These are phyloP conservation scores for Suillus plorans DNA, from an alignment of 768 basidiomycete genomes.

Conservation along the genomic window DNA sequence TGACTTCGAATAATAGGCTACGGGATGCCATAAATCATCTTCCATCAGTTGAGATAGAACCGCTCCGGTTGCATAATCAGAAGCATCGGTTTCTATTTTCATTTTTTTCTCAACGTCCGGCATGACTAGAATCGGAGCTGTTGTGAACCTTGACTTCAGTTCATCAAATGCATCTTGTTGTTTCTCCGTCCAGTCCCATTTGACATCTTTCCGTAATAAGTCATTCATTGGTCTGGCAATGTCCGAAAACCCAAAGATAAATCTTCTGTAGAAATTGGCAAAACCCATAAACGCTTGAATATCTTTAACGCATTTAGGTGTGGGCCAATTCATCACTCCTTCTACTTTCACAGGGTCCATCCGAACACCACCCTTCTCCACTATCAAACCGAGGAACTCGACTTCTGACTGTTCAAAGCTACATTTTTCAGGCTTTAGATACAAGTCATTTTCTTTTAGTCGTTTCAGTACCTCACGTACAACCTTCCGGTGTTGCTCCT, in stretches of 20 bases:
- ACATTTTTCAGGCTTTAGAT: conserved; percentile 39
- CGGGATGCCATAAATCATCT: conserved; percentile 23
- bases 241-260: conserved; percentile 28
- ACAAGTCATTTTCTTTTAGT: conserved; percentile 34
- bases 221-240: conserved; percentile 27
- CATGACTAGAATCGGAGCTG: conserved; percentile 22
- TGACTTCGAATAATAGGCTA: conserved; percentile 30
- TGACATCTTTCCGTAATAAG: conserved; percentile 23
- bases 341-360: conserved; percentile 39
- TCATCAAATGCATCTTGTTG: conserved; percentile 25
- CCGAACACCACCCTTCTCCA: conserved; percentile 15
- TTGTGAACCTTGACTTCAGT: conserved; percentile 30
- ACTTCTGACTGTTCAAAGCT: conserved; percentile 23
- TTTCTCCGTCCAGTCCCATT: conserved; percentile 25
- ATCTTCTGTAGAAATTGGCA: conserved; percentile 30
- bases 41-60: neutral
- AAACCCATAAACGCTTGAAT: conserved; percentile 30
- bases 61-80: neutral
- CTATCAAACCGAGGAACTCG: conserved; percentile 32
- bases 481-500: conserved; percentile 16
- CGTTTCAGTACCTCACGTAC: conserved; percentile 24
- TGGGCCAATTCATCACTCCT: conserved; percentile 30
- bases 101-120: conserved; percentile 1
- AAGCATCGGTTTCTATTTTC: neutral
- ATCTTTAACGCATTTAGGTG: conserved; percentile 14